Evolutionary conservation across 352 stramenopile genomes (phyloP), one percentile per base, ranked within the genome.

Genomic region (Pythium utonaiense): DNA sequence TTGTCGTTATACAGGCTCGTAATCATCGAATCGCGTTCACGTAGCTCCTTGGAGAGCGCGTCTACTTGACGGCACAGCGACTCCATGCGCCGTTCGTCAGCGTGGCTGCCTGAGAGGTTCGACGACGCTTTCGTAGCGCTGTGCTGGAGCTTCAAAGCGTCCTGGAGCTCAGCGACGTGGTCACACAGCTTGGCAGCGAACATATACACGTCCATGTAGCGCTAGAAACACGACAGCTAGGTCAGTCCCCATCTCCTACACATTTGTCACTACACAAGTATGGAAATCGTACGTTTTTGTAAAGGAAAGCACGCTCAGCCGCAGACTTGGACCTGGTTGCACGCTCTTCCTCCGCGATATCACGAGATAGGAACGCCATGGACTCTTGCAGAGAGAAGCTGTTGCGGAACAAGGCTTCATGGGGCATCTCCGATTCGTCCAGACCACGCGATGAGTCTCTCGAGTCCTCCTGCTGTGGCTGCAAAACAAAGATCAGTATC

Each of bases 161-260:
- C 68, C 51, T 90, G 75, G 21, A 92, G 62, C 13, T 67, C 47
- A 25, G 70, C 69, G 19, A 88, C 61, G 31, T 76, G 78, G 6
- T 73, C 73, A 19, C 80, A 62, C 7, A 89, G 53, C 6, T 70
- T 57, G 12, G 85, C 80, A 0, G 73, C 75, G 27, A 88, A 67
- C 42, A 80, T 79, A 33, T 89, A 90, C 44, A 72, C 83, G 28
- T 92, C 83, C 16, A 77, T 80, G 53, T 90, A 92, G 19, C 75
- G 73, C 80, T 91, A 40, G n/a, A 51, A 41, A 25, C 5, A 2
- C 25, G 40, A 38, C 45, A 27, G 13, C 48, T 22, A 31, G 36
- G 25, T 36, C 30, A 38, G 51, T 25, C 40, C 3, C n/a, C 36
- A 22, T 19, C 2, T 45, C 3, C 8, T 19, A n/a, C n/a, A n/a